Percentiles rank a stretch among this genome's conserved stretches.
Conservation (phyloP, 805 yeast species). For the Hagleromyces aurorensis region DNA sequence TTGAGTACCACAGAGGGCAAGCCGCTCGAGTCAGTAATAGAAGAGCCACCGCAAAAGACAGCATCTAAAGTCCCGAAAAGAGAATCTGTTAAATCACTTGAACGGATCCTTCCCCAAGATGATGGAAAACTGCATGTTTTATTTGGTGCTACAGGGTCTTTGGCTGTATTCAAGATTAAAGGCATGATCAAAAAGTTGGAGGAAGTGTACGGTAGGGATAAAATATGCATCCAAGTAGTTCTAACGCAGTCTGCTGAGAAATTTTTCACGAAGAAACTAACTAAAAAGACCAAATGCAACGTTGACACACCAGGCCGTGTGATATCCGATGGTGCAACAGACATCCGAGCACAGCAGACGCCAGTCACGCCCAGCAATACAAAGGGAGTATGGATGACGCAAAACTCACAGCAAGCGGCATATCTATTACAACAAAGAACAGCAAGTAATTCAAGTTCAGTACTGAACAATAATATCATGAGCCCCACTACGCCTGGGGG, state of each 20-base stretch:
- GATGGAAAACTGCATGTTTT: constrained; percentile 84
- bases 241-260: constrained; percentile 82
- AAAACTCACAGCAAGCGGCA: constrained; percentile 2
- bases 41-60: constrained; percentile 9
- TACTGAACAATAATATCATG: no score
- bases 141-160: constrained; percentile 83
- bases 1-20: background rate
- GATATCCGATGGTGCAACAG: constrained; percentile 10
- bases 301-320: constrained; percentile 11
- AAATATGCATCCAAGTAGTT: constrained; percentile 76
- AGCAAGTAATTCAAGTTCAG: constrained; percentile 7
- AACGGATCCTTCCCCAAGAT: constrained; percentile 63
- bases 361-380: constrained; percentile 1
- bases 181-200: constrained; percentile 71
- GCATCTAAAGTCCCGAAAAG: constrained; percentile 26
- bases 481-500: constrained; percentile 7
- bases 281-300: constrained; percentile 11
- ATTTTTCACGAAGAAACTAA: constrained; percentile 35
- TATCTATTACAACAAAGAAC: constrained; percentile 6
- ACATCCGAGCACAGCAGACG: constrained; percentile 1
- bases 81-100: constrained; percentile 42
- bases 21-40: constrained; percentile 8
- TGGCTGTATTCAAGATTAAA: constrained; percentile 76
- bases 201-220: constrained; percentile 66
- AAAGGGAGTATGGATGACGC: no score